Evolutionary conservation across 2,329 filamentous ascomycete species (phyloP).

Genomic region (Cladophialophora carrionii): DNA sequence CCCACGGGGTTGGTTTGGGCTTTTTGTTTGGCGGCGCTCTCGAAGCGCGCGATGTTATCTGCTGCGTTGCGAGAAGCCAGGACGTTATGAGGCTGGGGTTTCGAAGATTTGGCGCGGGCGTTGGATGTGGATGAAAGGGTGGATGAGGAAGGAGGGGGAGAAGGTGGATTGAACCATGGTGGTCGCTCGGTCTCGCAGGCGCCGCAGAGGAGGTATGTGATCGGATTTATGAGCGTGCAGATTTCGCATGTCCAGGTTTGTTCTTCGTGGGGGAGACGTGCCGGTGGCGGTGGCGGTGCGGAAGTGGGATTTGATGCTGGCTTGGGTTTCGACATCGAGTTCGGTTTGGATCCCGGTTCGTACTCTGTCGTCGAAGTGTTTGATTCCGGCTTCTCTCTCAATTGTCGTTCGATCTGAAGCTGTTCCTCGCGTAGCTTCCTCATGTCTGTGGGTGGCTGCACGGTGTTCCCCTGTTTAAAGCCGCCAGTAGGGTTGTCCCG

Average conservation of each 20-base stretch:
- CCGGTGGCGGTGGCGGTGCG: background rate
- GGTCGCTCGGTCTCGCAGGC: conserved; percentile 63
- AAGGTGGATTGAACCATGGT: conserved; percentile 38
- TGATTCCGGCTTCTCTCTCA: conserved; percentile 18
- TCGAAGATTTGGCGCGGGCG: conserved; percentile 28
- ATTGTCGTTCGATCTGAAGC: conserved; percentile 27
- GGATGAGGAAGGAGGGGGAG: conserved; percentile 34
- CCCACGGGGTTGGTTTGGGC: conserved; percentile 58
- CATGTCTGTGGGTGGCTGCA: conserved; percentile 41
- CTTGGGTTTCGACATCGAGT: background rate
- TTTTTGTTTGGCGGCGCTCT: conserved; percentile 50
- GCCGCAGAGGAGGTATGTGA: conserved; percentile 63
- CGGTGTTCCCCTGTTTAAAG: conserved; percentile 44
- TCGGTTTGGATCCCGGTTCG: conserved; percentile 6
- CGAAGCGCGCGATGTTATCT: conserved; percentile 45
- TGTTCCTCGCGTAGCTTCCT: conserved; percentile 28
- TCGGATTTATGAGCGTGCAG: conserved; percentile 65
- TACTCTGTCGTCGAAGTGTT: conserved; percentile 11
- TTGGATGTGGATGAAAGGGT: conserved; percentile 13
- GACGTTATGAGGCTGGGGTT: conserved; percentile 19
- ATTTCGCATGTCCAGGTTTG: conserved; percentile 62
- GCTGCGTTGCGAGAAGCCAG: conserved; percentile 41
- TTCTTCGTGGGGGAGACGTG: conserved; percentile 23
- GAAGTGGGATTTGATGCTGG: conserved; percentile 7
- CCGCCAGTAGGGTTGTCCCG: conserved; percentile 57